Conservation (phyloP, 1,284 basidiomycete species). For the Fomes fomentarius region DNA sequence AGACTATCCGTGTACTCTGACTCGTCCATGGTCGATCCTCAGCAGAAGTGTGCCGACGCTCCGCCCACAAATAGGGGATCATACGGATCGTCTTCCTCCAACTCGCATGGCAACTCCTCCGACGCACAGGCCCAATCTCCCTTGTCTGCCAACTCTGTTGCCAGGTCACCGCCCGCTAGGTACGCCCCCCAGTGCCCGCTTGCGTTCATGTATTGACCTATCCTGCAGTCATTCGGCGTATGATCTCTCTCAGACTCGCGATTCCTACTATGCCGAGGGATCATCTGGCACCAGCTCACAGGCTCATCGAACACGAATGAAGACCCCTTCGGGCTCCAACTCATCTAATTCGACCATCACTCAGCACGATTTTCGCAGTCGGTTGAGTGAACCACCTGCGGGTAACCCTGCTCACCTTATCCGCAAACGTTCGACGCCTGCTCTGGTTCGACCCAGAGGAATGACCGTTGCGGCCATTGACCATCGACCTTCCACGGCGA, state of each 20-base stretch:
- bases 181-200: background rate
- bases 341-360: conserved; percentile 30
- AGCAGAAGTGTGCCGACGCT: conserved; percentile 39
- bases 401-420: conserved; percentile 11
- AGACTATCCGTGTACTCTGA: conserved; percentile 58
- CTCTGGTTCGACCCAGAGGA: conserved; percentile 51
- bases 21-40: conserved; percentile 49
- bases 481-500: conserved; percentile 5
- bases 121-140: conserved; percentile 25
- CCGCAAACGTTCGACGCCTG: conserved; percentile 30
- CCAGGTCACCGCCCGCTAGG: conserved; percentile 19
- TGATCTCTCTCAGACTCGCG: conserved; percentile 17
- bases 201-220: background rate
- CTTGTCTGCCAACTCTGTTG: conserved; percentile 12
- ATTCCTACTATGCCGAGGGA: conserved; percentile 5
- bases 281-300: conserved; percentile 1
- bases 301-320: conserved; percentile 17
- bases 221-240: conserved; percentile 19
- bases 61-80: conserved; percentile 47
- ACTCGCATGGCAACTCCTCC: conserved; percentile 42
- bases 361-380: conserved; percentile 17
- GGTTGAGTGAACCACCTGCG: conserved; percentile 20
- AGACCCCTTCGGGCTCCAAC: conserved; percentile 25
- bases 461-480: conserved; percentile 45
- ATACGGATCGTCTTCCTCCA: conserved; percentile 59